phyloP scores from a whole-genome alignment of 1,284 basidiomycete species.

The Ustilago curta region DNA sequence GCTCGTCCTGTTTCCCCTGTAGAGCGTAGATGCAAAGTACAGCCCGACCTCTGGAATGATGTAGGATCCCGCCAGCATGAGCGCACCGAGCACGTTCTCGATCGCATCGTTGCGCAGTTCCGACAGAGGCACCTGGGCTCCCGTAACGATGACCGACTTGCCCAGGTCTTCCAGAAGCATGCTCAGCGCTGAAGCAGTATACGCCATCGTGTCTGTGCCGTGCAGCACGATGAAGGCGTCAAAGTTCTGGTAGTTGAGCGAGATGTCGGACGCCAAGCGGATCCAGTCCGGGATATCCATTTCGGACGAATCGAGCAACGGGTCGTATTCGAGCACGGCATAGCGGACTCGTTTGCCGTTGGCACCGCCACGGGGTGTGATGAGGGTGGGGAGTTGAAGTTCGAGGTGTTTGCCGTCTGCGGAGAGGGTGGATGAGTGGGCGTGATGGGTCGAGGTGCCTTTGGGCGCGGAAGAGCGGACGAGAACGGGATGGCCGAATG shows the following conservation, averaged over 20 bases:
- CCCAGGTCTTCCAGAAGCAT: slow-evolving; percentile 91
- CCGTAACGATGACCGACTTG: slow-evolving; percentile 87
- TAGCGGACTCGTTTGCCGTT: slow-evolving; percentile 57
- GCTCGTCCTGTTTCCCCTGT: slow-evolving; percentile 81
- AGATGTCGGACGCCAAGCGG: slow-evolving; percentile 87
- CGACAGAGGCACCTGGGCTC: slow-evolving; percentile 90
- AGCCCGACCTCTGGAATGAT: slow-evolving; percentile 84
- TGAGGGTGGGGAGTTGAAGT: slow-evolving; percentile 58
- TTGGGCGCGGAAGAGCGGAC: slow-evolving; percentile 55
- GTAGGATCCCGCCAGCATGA: slow-evolving; percentile 88
- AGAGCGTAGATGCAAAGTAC: slow-evolving; percentile 89
- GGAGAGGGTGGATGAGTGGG: slow-evolving; percentile 36
- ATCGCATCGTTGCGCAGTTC: slow-evolving; percentile 84
- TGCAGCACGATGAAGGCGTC: slow-evolving; percentile 92
- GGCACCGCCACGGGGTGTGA: slow-evolving; percentile 52
- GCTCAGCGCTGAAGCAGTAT: slow-evolving; percentile 70
- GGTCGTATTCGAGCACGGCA: slow-evolving; percentile 64
- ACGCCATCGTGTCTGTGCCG: slow-evolving; percentile 77
- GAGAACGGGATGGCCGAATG: slow-evolving; percentile 47
- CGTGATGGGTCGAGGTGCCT: slow-evolving; percentile 56
- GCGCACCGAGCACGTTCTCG: slow-evolving; percentile 76
- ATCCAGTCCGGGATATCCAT: slow-evolving; percentile 82
- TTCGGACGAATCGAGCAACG: slow-evolving; percentile 85
- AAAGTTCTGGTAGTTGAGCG: slow-evolving; percentile 84
- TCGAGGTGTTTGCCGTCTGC: slow-evolving; percentile 53